phyloP scores from a whole-genome alignment of 2,329 filamentous ascomycete species.

The Hypocrella siamensis region DNA sequence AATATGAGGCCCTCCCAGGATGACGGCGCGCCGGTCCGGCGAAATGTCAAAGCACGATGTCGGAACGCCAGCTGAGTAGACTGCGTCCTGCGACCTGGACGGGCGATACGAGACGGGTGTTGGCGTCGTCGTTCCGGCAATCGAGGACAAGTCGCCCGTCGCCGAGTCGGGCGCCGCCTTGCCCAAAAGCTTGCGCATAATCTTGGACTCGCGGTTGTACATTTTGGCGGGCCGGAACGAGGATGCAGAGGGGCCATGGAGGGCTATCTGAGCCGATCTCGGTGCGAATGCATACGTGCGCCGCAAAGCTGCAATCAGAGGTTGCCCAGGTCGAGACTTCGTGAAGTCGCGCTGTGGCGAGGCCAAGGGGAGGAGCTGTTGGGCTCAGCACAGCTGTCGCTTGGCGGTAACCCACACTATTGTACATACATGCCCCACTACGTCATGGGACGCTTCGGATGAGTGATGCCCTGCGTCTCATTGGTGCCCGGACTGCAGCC shows the following conservation, averaged over 20 bases:
- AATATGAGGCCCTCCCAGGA: constrained; percentile 42
- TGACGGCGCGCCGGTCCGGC: constrained; percentile 36
- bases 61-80: constrained; percentile 34
- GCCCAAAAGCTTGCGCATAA: constrained; percentile 46
- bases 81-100: constrained; percentile 37
- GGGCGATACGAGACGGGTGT: constrained; percentile 29
- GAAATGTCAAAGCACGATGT: constrained; percentile 43
- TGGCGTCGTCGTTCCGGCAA: constrained; percentile 28
- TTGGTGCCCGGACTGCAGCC: no score
- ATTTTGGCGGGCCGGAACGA: constrained; percentile 18
- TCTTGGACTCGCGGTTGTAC: constrained; percentile 38
- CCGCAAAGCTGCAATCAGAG: no score
- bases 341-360: no score
- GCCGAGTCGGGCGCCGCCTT: constrained; percentile 32
- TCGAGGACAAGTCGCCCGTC: constrained; percentile 24
- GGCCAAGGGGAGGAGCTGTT: no score
- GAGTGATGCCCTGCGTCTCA: no score
- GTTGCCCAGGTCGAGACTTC: no score
- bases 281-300: no score
- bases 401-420: no score
- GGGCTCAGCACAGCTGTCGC: no score
- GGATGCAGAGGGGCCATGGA: constrained; percentile 18
- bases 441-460: no score
- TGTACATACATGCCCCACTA: no score
- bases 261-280: no score